phyloP scores from a whole-genome alignment of 495 filamentous ascomycete genomes.

The Penicillium canescens region DNA sequence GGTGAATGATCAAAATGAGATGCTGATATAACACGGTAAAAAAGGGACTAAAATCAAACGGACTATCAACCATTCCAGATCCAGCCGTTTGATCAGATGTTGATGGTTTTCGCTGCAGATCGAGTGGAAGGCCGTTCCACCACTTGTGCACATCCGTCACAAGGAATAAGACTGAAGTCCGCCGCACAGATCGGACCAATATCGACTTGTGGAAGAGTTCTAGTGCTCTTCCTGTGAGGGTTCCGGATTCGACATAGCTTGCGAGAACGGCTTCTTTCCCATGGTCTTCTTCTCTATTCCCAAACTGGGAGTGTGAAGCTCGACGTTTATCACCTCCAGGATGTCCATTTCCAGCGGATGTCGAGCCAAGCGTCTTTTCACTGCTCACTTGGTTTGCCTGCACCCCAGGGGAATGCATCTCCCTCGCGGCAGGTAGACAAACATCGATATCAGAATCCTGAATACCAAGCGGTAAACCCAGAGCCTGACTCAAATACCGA shows the following conservation, averaged over 20 bases:
- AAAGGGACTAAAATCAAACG: slow-evolving; percentile 41
- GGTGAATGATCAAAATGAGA: slow-evolving; percentile 66
- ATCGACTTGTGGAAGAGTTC: slow-evolving; percentile 47
- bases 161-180: slow-evolving; percentile 36
- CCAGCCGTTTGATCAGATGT: background rate
- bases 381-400: background rate
- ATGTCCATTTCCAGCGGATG: background rate
- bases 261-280: slow-evolving; percentile 33
- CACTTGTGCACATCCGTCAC: slow-evolving; percentile 47
- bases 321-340: background rate
- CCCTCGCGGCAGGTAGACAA: slow-evolving; percentile 32
- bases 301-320: background rate
- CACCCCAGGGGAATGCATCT: slow-evolving; percentile 27
- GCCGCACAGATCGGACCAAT: slow-evolving; percentile 34
- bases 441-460: slow-evolving; percentile 47
- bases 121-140: slow-evolving; percentile 41
- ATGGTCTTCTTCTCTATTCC: slow-evolving; percentile 9
- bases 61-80: slow-evolving; percentile 6
- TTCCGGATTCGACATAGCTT: slow-evolving; percentile 42
- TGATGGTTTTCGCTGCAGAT: slow-evolving; percentile 22
- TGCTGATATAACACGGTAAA: slow-evolving; percentile 66
- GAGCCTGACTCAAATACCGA: slow-evolving; percentile 47
- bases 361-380: background rate
- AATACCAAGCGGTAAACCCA: slow-evolving; percentile 45
- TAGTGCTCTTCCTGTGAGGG: slow-evolving; percentile 38